Base-by-base conservation (phyloP, 169 alveolate species). In the Plasmodium fragile region DNA sequence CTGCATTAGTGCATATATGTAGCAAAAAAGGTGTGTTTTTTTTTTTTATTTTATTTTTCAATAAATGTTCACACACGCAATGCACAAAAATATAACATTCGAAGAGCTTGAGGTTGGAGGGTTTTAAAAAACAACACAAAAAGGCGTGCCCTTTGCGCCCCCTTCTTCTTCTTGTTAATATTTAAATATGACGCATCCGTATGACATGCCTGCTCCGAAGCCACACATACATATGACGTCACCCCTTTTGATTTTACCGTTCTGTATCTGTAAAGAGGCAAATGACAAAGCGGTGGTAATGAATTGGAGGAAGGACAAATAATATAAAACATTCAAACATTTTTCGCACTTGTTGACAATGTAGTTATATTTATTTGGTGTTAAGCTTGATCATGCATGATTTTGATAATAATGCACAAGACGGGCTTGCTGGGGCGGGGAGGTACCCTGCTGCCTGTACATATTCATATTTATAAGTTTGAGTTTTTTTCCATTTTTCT, bases 121-220 rank as follows among this genome's bases (percentile, higher is more conserved):
- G 22, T 25, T 55, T 34, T n/a, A 55, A 82, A 36, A 36, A 59
- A 82, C 30, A 45, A 82, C 30, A 11, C 43, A 55, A 28, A 82
- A 4, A 69, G 28, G 49, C n/a, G 65, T 72, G 34, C 36, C 34
- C 3, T 30, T 78, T 78, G 28, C 49, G 30, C 72, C 77, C 87
- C 32, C 53, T 53, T 82, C 85, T 53, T n/a, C n/a, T n/a, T 32
- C 32, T 25, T 53, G 72, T 53, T 95, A 95, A 81, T 93, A 95
- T 32, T 95, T 92, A 71, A 95, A 81, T 39, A 93, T 93, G 36
- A 95, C 91, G 25, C 95, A 94, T 34, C 96, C 95, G 93, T 95
- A 93, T 32, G 97, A 92, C 83, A 95, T 93, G 59, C 97, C 97
- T 25, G 97, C 97, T 53, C 97, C 97, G 69, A 95, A 95, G 18